Percentiles rank a stretch among this genome's conserved stretches.
These are phyloP conservation scores for Physcomitrellopsis africana DNA, from an alignment of 225 moss, liverwort and hornwort genomes.

Conservation along the genomic window DNA sequence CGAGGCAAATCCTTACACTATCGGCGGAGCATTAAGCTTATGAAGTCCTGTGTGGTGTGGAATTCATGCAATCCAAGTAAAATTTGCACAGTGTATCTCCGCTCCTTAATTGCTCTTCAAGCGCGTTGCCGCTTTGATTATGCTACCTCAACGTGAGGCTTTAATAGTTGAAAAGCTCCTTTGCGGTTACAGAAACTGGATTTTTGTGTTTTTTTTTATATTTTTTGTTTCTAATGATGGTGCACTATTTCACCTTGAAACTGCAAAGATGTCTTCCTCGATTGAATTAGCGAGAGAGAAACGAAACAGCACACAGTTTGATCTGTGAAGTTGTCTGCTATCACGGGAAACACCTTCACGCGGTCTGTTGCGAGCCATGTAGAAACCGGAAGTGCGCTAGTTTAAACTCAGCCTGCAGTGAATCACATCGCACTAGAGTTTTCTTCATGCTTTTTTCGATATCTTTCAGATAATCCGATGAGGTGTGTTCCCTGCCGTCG, in stretches of 20 bases:
- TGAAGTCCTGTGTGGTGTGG: conserved; percentile 78
- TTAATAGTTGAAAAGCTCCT: too few relatives aligned
- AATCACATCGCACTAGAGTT: conserved; percentile 42
- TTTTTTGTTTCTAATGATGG: too few relatives aligned
- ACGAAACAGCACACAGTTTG: neutral
- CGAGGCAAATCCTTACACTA: conserved; percentile 21
- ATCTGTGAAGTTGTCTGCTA: conserved; percentile 61
- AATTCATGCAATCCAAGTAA: conserved; percentile 72
- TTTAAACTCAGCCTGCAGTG: conserved; percentile 43
- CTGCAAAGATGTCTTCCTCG: neutral
- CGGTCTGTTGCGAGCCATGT: conserved; percentile 65
- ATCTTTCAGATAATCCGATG: conserved; percentile 69
- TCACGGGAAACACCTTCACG: conserved; percentile 53
- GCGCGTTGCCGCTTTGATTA: conserved; percentile 34
- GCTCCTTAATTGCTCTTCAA: conserved; percentile 64
- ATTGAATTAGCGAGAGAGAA: neutral
- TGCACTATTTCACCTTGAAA: neutral
- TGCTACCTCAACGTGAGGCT: neutral
- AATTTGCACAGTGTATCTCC: conserved; percentile 43
- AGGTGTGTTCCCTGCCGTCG: conserved; percentile 51
- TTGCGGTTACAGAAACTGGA: too few relatives aligned
- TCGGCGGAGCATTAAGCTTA: conserved; percentile 77
- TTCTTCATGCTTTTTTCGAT: conserved; percentile 74
- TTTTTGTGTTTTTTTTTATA: too few relatives aligned
- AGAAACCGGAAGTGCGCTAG: conserved; percentile 38